Base-by-base conservation (phyloP, 2,329 filamentous ascomycete genomes). In the Xylariaceae sp. region DNA sequence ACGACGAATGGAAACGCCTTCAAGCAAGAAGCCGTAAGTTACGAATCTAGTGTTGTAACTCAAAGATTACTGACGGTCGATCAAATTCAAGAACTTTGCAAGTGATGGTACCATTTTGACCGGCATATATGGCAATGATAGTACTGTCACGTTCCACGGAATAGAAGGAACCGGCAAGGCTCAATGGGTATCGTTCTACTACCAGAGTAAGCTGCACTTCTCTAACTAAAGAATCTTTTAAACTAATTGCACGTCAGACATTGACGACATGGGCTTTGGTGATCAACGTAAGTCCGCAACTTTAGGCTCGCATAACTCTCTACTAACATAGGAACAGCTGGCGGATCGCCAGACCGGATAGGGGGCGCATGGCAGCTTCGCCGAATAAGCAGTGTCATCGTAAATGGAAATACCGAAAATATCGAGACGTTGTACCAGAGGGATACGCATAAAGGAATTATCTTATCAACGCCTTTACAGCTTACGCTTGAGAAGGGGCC, bases 241-340 rank as follows among this genome's bases (percentile, higher is more conserved):
- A 11, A 49, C 56, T 61, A 48, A 62, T 21, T 21, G 15, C 2
- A 13, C 3, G 4, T 20, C 23, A 68, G 67, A 84, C 65, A 83
- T 73, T 2, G 82, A 84, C 43, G 82, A 84, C 53, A 83, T 84
- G 79, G 82, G 81, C 2, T 85, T 81, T 49, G 82, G 82, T 1
- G 77, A 79, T 45, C 75, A 78, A 53, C 76, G 69, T 71, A 64
- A 70, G 67, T 62, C 20, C 10, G 9, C 0, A 2, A 11, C 5
- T 6, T 26, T 20, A 21, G 29, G 3, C 4, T 13, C n/a, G 3
- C 21, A 27, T 39, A 23, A 10, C 6, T 23, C 10, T 27, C 50
- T 13, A 23, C 45, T 51, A 36, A 60, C 23, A 6, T 7, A 26
- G 6, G n/a, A 20, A 27, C 15, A 69, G 67, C 83, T 2, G 78